phyloP scores from a whole-genome alignment of 768 basidiomycete species.

The Boletellus ananiceps region DNA sequence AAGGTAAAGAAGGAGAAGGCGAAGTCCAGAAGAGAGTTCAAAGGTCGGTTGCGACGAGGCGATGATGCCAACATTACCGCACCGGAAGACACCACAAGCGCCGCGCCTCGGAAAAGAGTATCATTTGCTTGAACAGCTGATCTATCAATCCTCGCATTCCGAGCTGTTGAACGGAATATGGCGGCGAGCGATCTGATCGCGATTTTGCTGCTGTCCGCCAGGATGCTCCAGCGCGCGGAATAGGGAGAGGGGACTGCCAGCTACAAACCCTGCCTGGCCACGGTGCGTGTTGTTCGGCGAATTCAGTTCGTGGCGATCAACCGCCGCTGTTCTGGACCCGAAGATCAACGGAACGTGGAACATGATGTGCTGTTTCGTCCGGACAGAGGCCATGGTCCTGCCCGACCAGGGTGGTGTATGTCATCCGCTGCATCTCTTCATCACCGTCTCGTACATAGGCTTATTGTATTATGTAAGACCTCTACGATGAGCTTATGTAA shows the following conservation, averaged over 20 bases:
- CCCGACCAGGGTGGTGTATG: background rate
- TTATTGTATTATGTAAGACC: constrained; percentile 10
- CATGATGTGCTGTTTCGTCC: background rate
- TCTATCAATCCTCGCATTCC: constrained; percentile 19
- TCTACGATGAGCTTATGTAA: constrained; percentile 10
- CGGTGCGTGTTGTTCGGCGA: constrained; percentile 17
- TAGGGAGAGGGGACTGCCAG: constrained; percentile 11
- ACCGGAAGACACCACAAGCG: constrained; percentile 5
- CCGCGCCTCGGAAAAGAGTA: constrained; percentile 31
- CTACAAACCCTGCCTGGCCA: constrained; percentile 4
- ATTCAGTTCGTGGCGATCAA: constrained; percentile 18
- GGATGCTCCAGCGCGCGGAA: background rate
- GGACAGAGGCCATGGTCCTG: background rate
- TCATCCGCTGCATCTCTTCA: too few relatives aligned
- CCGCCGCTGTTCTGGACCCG: constrained; percentile 9
- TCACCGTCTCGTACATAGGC: background rate
- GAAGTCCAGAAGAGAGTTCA: constrained; percentile 27
- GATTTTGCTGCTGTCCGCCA: constrained; percentile 10
- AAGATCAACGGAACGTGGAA: constrained; percentile 12
- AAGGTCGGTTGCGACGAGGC: constrained; percentile 10
- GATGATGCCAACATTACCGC: constrained; percentile 10
- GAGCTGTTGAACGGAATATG: constrained; percentile 9
- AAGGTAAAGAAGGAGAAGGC: constrained; percentile 38
- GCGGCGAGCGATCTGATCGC: constrained; percentile 25
- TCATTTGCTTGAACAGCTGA: constrained; percentile 26